These are phyloP conservation scores for Cystofilobasidium ferigula DNA, from an alignment of 768 basidiomycete species.

Conservation along the genomic window DNA sequence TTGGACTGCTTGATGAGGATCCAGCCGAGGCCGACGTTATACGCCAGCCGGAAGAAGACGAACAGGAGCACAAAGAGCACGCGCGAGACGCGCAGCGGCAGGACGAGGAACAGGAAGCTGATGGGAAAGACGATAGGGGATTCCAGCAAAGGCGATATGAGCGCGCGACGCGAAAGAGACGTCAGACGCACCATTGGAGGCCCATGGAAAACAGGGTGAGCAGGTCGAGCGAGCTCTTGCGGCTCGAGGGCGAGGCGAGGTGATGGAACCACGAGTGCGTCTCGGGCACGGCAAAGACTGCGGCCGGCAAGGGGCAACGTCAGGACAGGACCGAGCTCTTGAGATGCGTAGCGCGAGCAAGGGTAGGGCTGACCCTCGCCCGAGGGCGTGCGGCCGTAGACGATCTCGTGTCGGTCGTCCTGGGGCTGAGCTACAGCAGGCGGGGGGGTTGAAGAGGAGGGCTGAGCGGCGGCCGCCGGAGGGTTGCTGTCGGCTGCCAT, in stretches of 20 bases:
- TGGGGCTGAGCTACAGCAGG: not conserved
- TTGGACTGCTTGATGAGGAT: constrained; percentile 91
- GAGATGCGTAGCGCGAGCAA: no score
- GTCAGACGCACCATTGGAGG: constrained; percentile 14
- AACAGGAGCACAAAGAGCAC: constrained; percentile 42
- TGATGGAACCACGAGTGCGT: constrained; percentile 46
- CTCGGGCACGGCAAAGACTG: constrained; percentile 86
- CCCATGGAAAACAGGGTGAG: constrained; percentile 23
- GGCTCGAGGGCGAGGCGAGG: constrained; percentile 18
- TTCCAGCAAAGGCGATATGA: not conserved
- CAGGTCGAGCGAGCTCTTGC: constrained; percentile 21
- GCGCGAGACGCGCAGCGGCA: constrained; percentile 6
- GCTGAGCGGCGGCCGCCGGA: not conserved
- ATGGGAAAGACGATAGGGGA: not conserved
- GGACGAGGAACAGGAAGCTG: constrained; percentile 19
- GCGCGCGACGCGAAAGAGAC: not conserved
- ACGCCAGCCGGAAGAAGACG: constrained; percentile 80
- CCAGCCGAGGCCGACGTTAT: constrained; percentile 89
- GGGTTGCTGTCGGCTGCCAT: not conserved
- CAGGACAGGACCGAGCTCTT: no score
- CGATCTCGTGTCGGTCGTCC: constrained; percentile 14
- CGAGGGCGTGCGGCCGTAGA: constrained; percentile 21
- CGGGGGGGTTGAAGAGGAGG: not conserved
- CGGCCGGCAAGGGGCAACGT: no score
- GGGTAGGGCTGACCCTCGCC: no score